Percentiles rank a stretch among this genome's conserved stretches.
Conservation (phyloP, 495 filamentous ascomycete genomes). For the Hyaloscypha finlandica region DNA sequence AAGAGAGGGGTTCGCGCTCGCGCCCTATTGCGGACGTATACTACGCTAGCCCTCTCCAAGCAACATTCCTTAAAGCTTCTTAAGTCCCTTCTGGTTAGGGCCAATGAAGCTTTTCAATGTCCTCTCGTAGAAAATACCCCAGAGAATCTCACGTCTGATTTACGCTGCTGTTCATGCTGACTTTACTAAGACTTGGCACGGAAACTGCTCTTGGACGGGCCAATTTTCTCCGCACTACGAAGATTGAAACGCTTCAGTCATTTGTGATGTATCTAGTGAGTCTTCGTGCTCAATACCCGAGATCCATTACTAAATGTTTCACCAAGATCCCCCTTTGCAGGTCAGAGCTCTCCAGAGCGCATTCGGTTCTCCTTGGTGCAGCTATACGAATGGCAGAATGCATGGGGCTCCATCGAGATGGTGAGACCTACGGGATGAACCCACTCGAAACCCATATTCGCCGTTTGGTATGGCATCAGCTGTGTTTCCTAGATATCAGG, state of each 20-base stretch:
- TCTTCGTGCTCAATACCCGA: slow-evolving; percentile 12
- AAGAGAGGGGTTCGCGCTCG: too few relatives aligned
- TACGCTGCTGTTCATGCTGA: slow-evolving; percentile 26
- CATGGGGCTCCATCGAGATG: slow-evolving; percentile 75
- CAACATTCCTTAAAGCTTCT: too few relatives aligned
- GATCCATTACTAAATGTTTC: background rate
- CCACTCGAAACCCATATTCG: slow-evolving; percentile 73
- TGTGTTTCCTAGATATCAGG: slow-evolving; percentile 74
- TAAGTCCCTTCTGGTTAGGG: too few relatives aligned
- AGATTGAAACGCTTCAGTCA: slow-evolving; percentile 69
- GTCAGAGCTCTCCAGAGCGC: slow-evolving; percentile 66
- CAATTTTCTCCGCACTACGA: slow-evolving; percentile 68
- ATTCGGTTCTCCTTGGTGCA: slow-evolving; percentile 68
- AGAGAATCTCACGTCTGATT: background rate
- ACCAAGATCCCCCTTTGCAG: slow-evolving; percentile 67
- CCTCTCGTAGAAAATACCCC: background rate
- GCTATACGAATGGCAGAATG: slow-evolving; percentile 74
- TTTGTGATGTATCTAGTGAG: slow-evolving; percentile 73
- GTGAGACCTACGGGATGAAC: slow-evolving; percentile 59
- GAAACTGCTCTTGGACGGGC: slow-evolving; percentile 66
- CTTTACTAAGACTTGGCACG: slow-evolving; percentile 59
- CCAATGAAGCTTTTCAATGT: background rate
- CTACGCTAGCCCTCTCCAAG: too few relatives aligned
- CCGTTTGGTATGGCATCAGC: slow-evolving; percentile 73
- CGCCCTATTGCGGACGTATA: too few relatives aligned